Conservation (phyloP, 2,329 filamentous ascomycete species). For the Grosmannia clavigera region DNA sequence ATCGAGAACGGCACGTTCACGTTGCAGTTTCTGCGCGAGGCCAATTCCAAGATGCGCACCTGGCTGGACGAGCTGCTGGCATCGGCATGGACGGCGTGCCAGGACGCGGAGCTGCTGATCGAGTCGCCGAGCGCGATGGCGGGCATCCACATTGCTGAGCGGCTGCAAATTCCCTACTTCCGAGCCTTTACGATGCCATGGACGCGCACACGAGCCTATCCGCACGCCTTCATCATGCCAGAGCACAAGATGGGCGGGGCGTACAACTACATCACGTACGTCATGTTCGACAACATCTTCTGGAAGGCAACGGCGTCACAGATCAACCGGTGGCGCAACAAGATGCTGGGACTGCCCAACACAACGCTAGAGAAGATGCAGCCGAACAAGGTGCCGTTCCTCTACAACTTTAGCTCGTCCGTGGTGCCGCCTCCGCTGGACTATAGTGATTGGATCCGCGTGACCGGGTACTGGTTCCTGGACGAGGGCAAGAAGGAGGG, state of each 20-base stretch:
- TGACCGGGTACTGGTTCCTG: slow-evolving; percentile 97
- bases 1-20: slow-evolving; percentile 98
- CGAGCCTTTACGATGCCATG: slow-evolving; percentile 98
- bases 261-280: slow-evolving; percentile 91
- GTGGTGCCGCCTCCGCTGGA: slow-evolving; percentile 92
- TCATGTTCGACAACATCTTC: slow-evolving; percentile 93
- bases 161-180: slow-evolving; percentile 87
- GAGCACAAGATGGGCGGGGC: slow-evolving; percentile 89
- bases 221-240: slow-evolving; percentile 88
- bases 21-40: slow-evolving; percentile 76
- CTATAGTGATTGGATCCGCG: slow-evolving; percentile 94
- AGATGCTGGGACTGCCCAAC: slow-evolving; percentile 61
- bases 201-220: slow-evolving; percentile 90
- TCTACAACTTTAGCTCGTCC: slow-evolving; percentile 92
- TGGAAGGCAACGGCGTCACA: slow-evolving; percentile 89
- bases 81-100: slow-evolving; percentile 72
- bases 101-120: slow-evolving; percentile 80
- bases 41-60: slow-evolving; percentile 75
- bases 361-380: slow-evolving; percentile 87
- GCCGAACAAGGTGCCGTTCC: slow-evolving; percentile 91
- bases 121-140: slow-evolving; percentile 96
- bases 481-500: slow-evolving; percentile 42
- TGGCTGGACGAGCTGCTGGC: slow-evolving; percentile 85
- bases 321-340: slow-evolving; percentile 85
- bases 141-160: slow-evolving; percentile 94